phyloP scores from a whole-genome alignment of 2,329 filamentous ascomycete genomes.

The Fusarium sp. region DNA sequence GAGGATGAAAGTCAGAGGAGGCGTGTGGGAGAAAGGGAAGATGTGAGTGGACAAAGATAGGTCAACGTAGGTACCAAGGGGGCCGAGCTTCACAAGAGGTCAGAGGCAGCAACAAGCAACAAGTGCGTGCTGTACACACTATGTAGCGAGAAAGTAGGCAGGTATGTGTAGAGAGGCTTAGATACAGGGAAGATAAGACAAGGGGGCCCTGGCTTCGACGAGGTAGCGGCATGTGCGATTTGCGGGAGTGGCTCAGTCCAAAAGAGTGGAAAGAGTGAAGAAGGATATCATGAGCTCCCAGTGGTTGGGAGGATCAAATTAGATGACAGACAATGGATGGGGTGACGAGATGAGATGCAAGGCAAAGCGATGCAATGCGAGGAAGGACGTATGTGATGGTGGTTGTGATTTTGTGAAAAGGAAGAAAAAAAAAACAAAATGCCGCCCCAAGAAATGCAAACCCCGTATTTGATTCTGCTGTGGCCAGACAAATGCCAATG shows the following conservation, averaged over 20 bases:
- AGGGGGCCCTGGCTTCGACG: conserved; percentile 28
- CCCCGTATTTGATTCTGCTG: conserved; percentile 32
- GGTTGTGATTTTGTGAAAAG: not conserved
- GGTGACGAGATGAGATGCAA: conserved; percentile 14
- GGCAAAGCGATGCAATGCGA: conserved; percentile 1
- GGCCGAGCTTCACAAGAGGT: conserved; percentile 37
- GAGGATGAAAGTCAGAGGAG: conserved; percentile 33
- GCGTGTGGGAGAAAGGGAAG: conserved; percentile 36
- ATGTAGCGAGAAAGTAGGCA: conserved; percentile 22
- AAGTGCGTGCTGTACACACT: conserved; percentile 13
- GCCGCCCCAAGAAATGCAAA: conserved; percentile 28
- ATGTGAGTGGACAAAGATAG: conserved; percentile 40
- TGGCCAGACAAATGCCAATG: conserved; percentile 38
- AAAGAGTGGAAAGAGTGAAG: conserved; percentile 19
- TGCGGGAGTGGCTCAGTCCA: conserved; percentile 44
- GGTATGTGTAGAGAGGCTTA: conserved; percentile 27
- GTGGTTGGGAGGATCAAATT: conserved; percentile 41
- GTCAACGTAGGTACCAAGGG: conserved; percentile 30
- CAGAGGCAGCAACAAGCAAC: conserved; percentile 20
- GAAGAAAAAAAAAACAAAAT: conserved; percentile 32
- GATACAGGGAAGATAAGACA: conserved; percentile 35
- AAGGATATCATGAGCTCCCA: conserved; percentile 38
- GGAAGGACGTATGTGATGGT: not conserved
- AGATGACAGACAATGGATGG: conserved; percentile 27
- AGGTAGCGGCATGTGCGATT: conserved; percentile 39